These are phyloP conservation scores for Fusarium sp. DNA, from an alignment of 2,329 filamentous ascomycete species.

Conservation along the genomic window DNA sequence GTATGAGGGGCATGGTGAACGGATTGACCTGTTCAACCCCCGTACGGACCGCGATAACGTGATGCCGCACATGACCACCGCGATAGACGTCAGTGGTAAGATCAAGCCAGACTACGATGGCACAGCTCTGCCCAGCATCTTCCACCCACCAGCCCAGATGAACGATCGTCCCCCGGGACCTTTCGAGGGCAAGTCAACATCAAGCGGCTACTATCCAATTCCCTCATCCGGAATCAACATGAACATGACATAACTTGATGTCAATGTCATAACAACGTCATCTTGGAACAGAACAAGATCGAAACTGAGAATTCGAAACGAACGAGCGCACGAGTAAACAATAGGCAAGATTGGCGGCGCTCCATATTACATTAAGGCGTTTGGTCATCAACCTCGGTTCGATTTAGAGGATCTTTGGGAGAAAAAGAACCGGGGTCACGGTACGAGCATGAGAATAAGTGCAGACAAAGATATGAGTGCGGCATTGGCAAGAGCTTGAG, in stretches of 20 bases:
- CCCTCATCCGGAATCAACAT: conserved; percentile 65
- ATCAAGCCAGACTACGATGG: conserved; percentile 67
- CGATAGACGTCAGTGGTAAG: conserved; percentile 56
- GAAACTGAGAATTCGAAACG: not conserved
- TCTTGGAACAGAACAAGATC: not conserved
- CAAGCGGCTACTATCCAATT: conserved; percentile 69
- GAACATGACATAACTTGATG: conserved; percentile 52
- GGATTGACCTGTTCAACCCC: conserved; percentile 67
- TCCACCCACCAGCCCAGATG: conserved; percentile 60
- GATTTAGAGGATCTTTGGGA: not conserved
- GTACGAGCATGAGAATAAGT: conserved; percentile 14
- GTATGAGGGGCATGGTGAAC: conserved; percentile 64
- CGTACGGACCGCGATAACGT: conserved; percentile 55
- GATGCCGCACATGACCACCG: conserved; percentile 52
- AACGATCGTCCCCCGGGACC: conserved; percentile 59
- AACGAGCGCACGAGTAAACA: not conserved
- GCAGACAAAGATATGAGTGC: conserved; percentile 7
- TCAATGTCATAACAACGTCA: not conserved
- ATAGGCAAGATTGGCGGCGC: conserved; percentile 1
- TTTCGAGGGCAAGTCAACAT: conserved; percentile 68
- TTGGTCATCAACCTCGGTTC: conserved; percentile 10
- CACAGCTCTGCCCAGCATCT: conserved; percentile 62
- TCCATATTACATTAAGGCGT: conserved; percentile 28
- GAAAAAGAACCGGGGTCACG: conserved; percentile 12
- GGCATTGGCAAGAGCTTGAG: conserved; percentile 41